Percentiles rank a stretch among this genome's conserved stretches.
phyloP scores from a whole-genome alignment of 2,329 filamentous ascomycete genomes.

The Zarea fungicola region DNA sequence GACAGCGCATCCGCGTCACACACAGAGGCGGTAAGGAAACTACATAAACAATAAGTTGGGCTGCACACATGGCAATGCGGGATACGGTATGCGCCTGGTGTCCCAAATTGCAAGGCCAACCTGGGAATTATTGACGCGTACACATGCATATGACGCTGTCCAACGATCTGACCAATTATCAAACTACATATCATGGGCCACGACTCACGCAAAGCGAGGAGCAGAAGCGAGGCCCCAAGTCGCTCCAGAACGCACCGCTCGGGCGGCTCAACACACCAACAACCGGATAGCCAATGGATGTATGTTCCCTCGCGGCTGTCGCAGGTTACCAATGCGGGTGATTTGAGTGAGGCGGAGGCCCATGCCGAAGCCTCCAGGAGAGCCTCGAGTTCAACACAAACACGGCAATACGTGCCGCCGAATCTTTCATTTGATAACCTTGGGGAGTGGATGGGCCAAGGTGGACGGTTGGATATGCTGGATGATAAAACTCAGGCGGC shows the following conservation, averaged over 20 bases:
- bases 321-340: slow-evolving; percentile 3
- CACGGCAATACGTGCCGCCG: background rate
- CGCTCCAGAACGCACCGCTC: background rate
- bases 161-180: background rate
- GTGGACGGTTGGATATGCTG: background rate
- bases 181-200: background rate
- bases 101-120: no score
- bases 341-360: background rate
- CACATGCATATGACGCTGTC: no score
- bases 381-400: background rate
- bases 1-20: slow-evolving; percentile 5
- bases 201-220: background rate
- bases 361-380: background rate
- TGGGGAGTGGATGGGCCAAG: background rate
- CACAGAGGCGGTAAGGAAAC: background rate
- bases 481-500: background rate
- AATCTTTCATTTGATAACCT: background rate
- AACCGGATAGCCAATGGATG: background rate
- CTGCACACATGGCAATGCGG: background rate
- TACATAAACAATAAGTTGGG: slow-evolving; percentile 3
- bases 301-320: slow-evolving; percentile 5
- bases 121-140: no score
- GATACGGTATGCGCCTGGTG: background rate
- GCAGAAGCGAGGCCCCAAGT: background rate
- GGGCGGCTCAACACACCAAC: background rate